phyloP scores from a whole-genome alignment of 1,284 basidiomycete species.

The Sanguinoderma infundibulare region DNA sequence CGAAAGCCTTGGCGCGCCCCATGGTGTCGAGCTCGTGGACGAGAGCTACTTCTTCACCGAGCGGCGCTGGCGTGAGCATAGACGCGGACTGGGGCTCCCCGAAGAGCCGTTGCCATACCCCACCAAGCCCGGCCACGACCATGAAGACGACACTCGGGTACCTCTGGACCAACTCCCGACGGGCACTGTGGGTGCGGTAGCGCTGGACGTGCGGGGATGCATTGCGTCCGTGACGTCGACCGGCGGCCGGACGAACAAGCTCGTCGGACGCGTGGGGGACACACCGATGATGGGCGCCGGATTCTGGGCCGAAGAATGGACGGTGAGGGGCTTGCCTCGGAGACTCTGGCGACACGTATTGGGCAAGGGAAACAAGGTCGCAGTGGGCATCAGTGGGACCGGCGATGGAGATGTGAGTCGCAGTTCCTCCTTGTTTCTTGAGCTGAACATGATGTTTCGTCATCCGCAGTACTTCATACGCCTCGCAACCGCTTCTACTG shows the following conservation, averaged over 20 bases:
- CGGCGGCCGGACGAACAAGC: slow-evolving; percentile 82
- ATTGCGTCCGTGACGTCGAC: slow-evolving; percentile 79
- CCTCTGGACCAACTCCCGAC: slow-evolving; percentile 66
- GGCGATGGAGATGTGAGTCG: slow-evolving; percentile 77
- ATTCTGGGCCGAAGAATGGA: slow-evolving; percentile 85
- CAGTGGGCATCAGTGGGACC: slow-evolving; percentile 81
- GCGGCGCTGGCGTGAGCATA: slow-evolving; percentile 74
- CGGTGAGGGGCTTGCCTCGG: slow-evolving; percentile 41
- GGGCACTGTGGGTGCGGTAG: slow-evolving; percentile 85
- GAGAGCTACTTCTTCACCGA: slow-evolving; percentile 80
- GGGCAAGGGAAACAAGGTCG: slow-evolving; percentile 43
- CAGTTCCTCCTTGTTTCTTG: not conserved
- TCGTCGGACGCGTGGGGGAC: slow-evolving; percentile 81
- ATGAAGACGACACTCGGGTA: slow-evolving; percentile 26
- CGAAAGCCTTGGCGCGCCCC: slow-evolving; percentile 59
- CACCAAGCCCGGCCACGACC: slow-evolving; percentile 20
- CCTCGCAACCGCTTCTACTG: slow-evolving; percentile 63
- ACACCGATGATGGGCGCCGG: slow-evolving; percentile 80
- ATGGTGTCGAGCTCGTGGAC: slow-evolving; percentile 65
- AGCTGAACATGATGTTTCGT: not conserved
- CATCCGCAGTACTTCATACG: slow-evolving; percentile 74
- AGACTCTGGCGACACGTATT: slow-evolving; percentile 45
- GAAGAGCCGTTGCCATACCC: slow-evolving; percentile 57
- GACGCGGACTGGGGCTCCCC: slow-evolving; percentile 71
- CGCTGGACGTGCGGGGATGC: slow-evolving; percentile 73